These are phyloP conservation scores for Pezicula radicicola DNA, from an alignment of 2,329 filamentous ascomycete genomes.

Conservation along the genomic window DNA sequence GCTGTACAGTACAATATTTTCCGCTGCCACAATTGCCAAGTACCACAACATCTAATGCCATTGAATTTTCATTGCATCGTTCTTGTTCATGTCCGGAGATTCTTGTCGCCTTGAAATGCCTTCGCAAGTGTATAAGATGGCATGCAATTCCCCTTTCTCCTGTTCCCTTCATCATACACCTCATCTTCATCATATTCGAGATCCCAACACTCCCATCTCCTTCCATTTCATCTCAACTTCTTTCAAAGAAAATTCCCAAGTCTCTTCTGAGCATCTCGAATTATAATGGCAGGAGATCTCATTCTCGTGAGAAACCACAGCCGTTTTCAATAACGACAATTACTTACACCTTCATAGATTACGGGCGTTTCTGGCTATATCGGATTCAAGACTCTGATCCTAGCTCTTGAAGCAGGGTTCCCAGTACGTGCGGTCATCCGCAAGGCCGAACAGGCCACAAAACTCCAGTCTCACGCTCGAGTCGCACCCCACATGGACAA, in stretches of 20 bases:
- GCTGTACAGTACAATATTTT: constrained; percentile 5
- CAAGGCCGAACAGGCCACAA: constrained; percentile 10
- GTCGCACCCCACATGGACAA: constrained; percentile 27
- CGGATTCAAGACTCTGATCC: constrained; percentile 7
- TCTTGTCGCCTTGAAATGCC: constrained; percentile 9
- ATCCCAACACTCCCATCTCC: neutral
- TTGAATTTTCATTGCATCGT: constrained; percentile 8
- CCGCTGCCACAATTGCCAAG: constrained; percentile 4
- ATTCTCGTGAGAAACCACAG: constrained; percentile 2
- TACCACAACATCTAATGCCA: constrained; percentile 1
- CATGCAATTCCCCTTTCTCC: constrained; percentile 6
- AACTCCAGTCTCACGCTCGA: constrained; percentile 6
- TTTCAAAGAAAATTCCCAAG: neutral
- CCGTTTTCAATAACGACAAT: constrained; percentile 3
- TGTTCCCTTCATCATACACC: constrained; percentile 3
- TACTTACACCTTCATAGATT: constrained; percentile 6
- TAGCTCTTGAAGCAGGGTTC: constrained; percentile 14
- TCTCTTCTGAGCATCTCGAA: constrained; percentile 2
- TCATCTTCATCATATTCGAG: constrained; percentile 3
- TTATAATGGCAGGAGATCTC: constrained; percentile 12
- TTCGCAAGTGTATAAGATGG: constrained; percentile 13
- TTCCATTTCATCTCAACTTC: constrained; percentile 3
- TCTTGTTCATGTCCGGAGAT: constrained; percentile 10
- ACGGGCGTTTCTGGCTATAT: constrained; percentile 6
- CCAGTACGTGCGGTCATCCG: constrained; percentile 15